phyloP scores from a whole-genome alignment of 2,329 filamentous ascomycete genomes.

The Dactylellina leptospora region DNA sequence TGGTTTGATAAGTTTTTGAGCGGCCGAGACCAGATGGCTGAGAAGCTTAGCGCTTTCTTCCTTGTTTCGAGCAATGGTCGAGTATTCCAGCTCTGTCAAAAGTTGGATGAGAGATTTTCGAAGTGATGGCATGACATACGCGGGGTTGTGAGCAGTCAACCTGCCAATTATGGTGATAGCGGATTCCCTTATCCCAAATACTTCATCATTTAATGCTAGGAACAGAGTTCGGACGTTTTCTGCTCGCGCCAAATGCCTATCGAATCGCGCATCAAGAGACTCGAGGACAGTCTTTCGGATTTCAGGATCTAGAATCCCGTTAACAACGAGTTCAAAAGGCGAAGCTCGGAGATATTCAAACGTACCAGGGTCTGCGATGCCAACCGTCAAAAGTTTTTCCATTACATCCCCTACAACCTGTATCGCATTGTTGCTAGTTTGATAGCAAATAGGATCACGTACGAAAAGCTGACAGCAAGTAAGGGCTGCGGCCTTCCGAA shows the following conservation, averaged over 20 bases:
- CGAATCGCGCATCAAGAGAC: conserved; percentile 91
- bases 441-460: conserved; percentile 94
- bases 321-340: neutral
- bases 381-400: conserved; percentile 92
- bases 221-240: conserved; percentile 97
- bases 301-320: conserved; percentile 69
- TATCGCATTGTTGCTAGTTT: conserved; percentile 95
- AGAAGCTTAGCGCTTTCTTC: conserved; percentile 95
- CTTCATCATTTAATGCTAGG: conserved; percentile 92
- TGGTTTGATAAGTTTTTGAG: conserved; percentile 89
- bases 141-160: conserved; percentile 87
- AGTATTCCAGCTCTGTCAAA: conserved; percentile 94
- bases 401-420: conserved; percentile 98
- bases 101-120: conserved; percentile 96
- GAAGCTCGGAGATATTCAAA: neutral
- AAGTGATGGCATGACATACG: conserved; percentile 94
- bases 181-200: conserved; percentile 90
- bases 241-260: conserved; percentile 93
- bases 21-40: conserved; percentile 90
- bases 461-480: conserved; percentile 99
- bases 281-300: conserved; percentile 89
- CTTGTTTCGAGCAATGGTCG: conserved; percentile 90
- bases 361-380: conserved; percentile 78
- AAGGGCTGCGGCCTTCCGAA: conserved; percentile 89
- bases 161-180: conserved; percentile 96